Conservation (phyloP, 192 early-diverging fungal species). For the Entomortierella chlamydospora region DNA sequence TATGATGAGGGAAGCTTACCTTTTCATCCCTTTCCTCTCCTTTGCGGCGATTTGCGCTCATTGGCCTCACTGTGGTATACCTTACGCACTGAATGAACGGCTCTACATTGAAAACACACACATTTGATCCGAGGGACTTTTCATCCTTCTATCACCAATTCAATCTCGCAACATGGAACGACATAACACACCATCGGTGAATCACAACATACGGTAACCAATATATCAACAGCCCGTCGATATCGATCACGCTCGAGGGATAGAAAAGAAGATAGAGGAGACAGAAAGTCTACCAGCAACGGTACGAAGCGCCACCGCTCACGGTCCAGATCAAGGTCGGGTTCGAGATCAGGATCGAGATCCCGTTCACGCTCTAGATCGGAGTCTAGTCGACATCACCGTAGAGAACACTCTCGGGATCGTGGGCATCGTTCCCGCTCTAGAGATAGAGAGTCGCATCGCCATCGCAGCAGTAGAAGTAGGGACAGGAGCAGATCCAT, state of each 20-base stretch:
- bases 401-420: conserved; percentile 11
- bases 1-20: background rate
- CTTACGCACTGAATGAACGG: background rate
- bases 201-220: background rate
- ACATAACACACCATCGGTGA: no score
- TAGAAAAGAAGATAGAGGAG: conserved; percentile 2
- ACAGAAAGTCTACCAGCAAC: background rate
- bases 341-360: conserved; percentile 8
- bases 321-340: conserved; percentile 17
- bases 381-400: conserved; percentile 15
- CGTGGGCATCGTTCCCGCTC: conserved; percentile 7
- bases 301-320: conserved; percentile 11
- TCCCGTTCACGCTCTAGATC: conserved; percentile 14
- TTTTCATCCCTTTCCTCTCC: background rate
- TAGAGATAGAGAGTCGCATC: background rate
- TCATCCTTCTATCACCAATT: background rate
- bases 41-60: conserved; percentile 6
- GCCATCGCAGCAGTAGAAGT: conserved; percentile 16
- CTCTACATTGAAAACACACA: background rate
- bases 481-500: conserved; percentile 22
- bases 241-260: conserved; percentile 34
- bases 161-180: background rate
- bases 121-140: background rate
- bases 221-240: conserved; percentile 14
- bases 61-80: conserved; percentile 10